phyloP scores from a whole-genome alignment of 805 yeast genomes.

The Ogataea nitratoaversa region DNA sequence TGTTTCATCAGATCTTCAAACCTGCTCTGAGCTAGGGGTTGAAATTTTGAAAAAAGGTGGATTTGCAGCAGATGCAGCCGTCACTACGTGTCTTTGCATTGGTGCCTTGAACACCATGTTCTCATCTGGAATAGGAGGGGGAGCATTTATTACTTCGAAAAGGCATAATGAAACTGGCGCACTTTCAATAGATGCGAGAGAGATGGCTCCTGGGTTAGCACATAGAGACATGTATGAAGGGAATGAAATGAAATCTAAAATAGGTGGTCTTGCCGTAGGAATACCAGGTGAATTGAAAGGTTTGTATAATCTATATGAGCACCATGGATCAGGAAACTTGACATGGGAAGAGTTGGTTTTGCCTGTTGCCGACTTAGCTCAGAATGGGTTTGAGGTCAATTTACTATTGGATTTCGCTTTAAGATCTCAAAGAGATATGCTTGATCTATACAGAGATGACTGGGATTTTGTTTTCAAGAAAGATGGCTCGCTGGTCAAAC shows the following conservation, averaged over 20 bases:
- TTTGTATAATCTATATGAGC: constrained; percentile 51
- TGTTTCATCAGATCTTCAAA: constrained; percentile 62
- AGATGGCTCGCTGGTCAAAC: constrained; percentile 30
- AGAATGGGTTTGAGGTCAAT: constrained; percentile 58
- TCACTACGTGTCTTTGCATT: constrained; percentile 82
- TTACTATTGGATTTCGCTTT: constrained; percentile 42
- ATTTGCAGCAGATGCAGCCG: constrained; percentile 91
- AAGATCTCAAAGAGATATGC: constrained; percentile 30
- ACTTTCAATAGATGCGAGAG: constrained; percentile 78
- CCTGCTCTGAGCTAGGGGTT: constrained; percentile 61
- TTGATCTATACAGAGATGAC: constrained; percentile 30
- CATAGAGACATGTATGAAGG: constrained; percentile 58
- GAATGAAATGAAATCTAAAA: constrained; percentile 46
- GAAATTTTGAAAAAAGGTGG: constrained; percentile 55
- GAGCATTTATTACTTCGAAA: constrained; percentile 63
- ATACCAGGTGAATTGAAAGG: constrained; percentile 93
- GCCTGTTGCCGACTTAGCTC: constrained; percentile 68
- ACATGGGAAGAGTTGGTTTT: constrained; percentile 68
- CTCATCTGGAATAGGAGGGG: constrained; percentile 95
- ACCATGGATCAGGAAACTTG: constrained; percentile 68
- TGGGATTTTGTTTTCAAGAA: constrained; percentile 56
- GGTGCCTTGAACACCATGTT: constrained; percentile 80
- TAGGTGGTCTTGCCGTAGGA: constrained; percentile 87
- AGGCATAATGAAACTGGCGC: constrained; percentile 40
- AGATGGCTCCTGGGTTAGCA: constrained; percentile 71